Conservation (phyloP, 805 yeast genomes). For the Yueomyces sinensis region DNA sequence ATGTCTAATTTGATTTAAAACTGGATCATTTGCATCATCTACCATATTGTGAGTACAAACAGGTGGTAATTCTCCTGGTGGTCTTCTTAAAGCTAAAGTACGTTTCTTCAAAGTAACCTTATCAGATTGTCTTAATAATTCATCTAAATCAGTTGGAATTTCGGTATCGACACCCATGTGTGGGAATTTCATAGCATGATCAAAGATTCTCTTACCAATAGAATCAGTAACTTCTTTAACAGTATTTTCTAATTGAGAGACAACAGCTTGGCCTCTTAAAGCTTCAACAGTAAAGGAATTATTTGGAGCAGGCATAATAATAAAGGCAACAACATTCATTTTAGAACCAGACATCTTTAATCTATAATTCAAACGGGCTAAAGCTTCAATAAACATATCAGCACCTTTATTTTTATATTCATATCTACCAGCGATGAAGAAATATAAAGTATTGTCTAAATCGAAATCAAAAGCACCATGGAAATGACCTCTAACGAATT, state of each 20-base stretch:
- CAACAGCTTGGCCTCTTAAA: conserved; percentile 89
- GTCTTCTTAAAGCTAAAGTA: conserved; percentile 79
- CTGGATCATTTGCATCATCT: conserved; percentile 85
- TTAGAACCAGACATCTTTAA: conserved; percentile 72
- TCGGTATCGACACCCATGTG: conserved; percentile 39
- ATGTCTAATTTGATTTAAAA: conserved; percentile 79
- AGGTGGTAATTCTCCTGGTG: conserved; percentile 67
- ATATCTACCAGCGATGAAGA: conserved; percentile 94
- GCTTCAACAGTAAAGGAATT: conserved; percentile 94
- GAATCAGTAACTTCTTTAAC: conserved; percentile 76
- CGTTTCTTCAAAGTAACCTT: conserved; percentile 81
- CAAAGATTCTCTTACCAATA: conserved; percentile 79
- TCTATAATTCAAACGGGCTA: conserved; percentile 83
- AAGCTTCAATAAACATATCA: conserved; percentile 83
- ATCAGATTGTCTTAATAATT: conserved; percentile 75
- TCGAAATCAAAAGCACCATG: conserved; percentile 95
- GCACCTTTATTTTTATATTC: conserved; percentile 96
- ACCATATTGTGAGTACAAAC: conserved; percentile 95
- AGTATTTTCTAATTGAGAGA: conserved; percentile 78
- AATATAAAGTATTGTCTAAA: conserved; percentile 83
- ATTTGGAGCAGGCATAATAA: conserved; percentile 95
- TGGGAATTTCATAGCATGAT: conserved; percentile 69
- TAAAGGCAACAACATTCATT: conserved; percentile 90
- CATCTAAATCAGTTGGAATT: conserved; percentile 66
- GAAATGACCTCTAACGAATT: conserved; percentile 91